Evolutionary conservation across 306 rosid species (phyloP), one percentile per base, ranked within the genome.

Genomic region (Dryas alaskensis): DNA sequence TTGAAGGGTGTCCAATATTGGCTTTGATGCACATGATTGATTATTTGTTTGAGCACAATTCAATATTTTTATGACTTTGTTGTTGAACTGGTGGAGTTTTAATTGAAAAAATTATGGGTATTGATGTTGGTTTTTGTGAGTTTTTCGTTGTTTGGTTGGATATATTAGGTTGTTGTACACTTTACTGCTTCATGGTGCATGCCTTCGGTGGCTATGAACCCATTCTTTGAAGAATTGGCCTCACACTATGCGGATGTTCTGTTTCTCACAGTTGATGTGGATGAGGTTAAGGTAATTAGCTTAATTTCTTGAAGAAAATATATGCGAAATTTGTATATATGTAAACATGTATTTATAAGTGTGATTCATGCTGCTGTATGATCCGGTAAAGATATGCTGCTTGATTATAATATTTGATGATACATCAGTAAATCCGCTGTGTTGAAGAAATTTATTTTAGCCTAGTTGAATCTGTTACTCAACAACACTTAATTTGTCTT

Each of bases 111-210:
- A 7, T 14, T 13, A 62, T 57, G 17, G 6, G 40, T 65, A 0
- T 7, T 43, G 22, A 48, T 50, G 45, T 10, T 0, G 60, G 31
- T 60, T 25, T 60, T 60, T 47, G 11, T 0, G 55, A 52, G 17
- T 42, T 61, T 48, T 5, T 73, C 13, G 22, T 55, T 39, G 6
- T 51, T 82, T 52, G 69, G 60, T 81, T 72, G 78, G 57, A 31
- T 79, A 60, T 81, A 46, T 52, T 77, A 94, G 98, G 55, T 94
- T 86, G 86, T 86, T 69, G 95, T 81, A 50, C 99, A 94, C 77
- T 94, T 94, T 81, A 83, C 88, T 81, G 96, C 97, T 76, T 85
- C 95, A 44, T 94, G 99, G 97, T 94, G 99, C 82, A 86, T 94
- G 85, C 99, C 97, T 73, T 94, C 97, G 27, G 96, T 94, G 76